phyloP scores from a whole-genome alignment of 805 yeast genomes.

The Ogataea siamensis region DNA sequence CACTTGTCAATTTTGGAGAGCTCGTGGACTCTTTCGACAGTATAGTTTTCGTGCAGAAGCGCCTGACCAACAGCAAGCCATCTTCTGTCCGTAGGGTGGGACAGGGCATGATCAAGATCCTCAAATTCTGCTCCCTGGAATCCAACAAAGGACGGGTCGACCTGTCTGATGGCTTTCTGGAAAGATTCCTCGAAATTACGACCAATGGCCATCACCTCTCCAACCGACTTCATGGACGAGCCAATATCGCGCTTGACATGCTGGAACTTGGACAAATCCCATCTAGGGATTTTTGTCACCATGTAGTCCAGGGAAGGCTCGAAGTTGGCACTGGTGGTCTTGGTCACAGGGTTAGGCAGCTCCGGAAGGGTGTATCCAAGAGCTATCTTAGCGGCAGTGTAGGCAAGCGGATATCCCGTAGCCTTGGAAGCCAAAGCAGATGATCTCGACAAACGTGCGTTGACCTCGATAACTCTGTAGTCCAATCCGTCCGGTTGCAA shows the following conservation, averaged over 20 bases:
- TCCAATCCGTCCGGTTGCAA: conserved; percentile 90
- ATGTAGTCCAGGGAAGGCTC: conserved; percentile 97
- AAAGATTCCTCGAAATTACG: conserved; percentile 97
- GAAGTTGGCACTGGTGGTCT: conserved; percentile 91
- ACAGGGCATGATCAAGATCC: conserved; percentile 74
- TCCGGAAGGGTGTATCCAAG: conserved; percentile 88
- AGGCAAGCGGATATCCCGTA: conserved; percentile 97
- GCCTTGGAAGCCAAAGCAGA: conserved; percentile 99
- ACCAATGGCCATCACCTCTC: conserved; percentile 98
- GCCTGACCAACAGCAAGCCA: conserved; percentile 98
- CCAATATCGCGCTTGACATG: conserved; percentile 83
- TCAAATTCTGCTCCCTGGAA: conserved; percentile 86
- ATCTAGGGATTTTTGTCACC: conserved; percentile 96
- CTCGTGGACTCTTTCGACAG: conserved; percentile 89
- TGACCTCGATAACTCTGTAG: conserved; percentile 95
- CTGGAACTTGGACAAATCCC: conserved; percentile 97
- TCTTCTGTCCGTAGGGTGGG: conserved; percentile 92
- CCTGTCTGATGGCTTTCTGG: conserved; percentile 95
- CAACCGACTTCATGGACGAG: conserved; percentile 97
- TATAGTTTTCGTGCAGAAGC: conserved; percentile 75
- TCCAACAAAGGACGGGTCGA: conserved; percentile 86
- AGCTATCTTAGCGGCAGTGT: conserved; percentile 96
- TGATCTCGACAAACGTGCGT: conserved; percentile 95
- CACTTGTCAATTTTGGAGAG: conserved; percentile 92
- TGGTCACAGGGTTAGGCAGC: conserved; percentile 89